Base-by-base conservation (phyloP, 768 basidiomycete species). In the Boletales sp. region DNA sequence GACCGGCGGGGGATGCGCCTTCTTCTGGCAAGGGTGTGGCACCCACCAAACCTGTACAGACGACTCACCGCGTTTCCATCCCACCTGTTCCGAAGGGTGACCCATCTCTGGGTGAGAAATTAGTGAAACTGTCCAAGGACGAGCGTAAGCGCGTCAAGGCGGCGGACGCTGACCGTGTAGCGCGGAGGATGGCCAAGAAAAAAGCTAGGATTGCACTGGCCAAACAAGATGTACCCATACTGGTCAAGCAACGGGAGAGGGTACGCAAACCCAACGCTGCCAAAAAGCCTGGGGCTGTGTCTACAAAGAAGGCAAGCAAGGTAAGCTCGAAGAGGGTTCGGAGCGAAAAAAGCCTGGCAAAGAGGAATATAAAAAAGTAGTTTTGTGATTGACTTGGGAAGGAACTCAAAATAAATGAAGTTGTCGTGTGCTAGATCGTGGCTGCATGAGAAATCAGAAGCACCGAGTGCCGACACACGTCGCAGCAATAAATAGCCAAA, bases 121-220 rank as follows among this genome's bases (percentile, higher is more conserved):
- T 98, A 27, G 81, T 79, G 30, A 78, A 82, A 45, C 72, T 97
- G 36, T 79, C 86, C 14, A 94, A 94, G 68, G 87, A 90, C 18
- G 90, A 87, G 54, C 81, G 95, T 52, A 97, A 94, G 73, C 74
- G 80, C 38, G 81, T 74, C 52, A 99, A 99, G 70, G 77, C 84
- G 3, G 62, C 77, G 19, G 86, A 98, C 65, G 76, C 83, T 1
- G 90, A 90, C 51, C 84, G 95, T 24, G 74, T 92, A 37, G 87
- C 86, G 37, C 74, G 95, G 42, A 76, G 95, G 50, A 64, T 94
- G 67, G 92, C 90, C 37, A 97, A 97, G 81, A 97, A 97, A 72
- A 87, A 87, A 69, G 79, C 83, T 31, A 75, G 85, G 56, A 77
- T 75, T 57, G 65, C 74, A 35, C 74, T 87, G 63, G 69, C 61